These are phyloP conservation scores for Galerina marginata DNA, from an alignment of 768 basidiomycete species.

Conservation along the genomic window DNA sequence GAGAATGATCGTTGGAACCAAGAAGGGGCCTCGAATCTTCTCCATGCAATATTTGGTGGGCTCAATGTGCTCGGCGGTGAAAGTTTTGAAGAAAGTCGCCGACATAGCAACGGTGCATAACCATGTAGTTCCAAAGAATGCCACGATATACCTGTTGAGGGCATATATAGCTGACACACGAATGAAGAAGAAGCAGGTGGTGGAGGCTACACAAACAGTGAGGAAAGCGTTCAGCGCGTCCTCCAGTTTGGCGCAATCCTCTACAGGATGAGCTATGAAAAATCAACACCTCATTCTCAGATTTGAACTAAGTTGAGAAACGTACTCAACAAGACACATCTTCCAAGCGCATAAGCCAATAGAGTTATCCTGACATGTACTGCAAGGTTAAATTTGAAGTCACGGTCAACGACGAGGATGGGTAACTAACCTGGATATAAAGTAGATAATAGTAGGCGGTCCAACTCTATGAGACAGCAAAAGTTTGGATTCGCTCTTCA, in stretches of 20 bases:
- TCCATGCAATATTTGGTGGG: no score
- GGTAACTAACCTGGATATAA: background rate
- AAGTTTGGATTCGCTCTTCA: background rate
- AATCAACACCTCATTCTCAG: background rate
- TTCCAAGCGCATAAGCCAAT: conserved; percentile 14
- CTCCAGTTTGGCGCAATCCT: conserved; percentile 11
- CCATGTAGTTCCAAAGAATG: no score
- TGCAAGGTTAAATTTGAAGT: no score
- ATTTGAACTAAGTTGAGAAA: background rate
- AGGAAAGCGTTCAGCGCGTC: conserved; percentile 7
- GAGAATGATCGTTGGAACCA: no score
- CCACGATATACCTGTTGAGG: conserved; percentile 1
- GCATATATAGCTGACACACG: conserved; percentile 11
- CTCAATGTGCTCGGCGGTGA: no score
- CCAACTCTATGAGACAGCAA: background rate
- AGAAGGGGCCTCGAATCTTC: no score
- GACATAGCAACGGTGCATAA: no score
- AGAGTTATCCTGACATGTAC: conserved; percentile 3
- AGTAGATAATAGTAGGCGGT: background rate
- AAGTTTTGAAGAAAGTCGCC: no score
- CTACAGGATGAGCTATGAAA: conserved; percentile 5
- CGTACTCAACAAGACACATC: conserved; percentile 13
- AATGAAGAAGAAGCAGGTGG: conserved; percentile 16
- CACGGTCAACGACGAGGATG: no score
- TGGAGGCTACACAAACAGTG: conserved; percentile 8